Evolutionary conservation across 2,329 filamentous ascomycete species (phyloP).

Genomic region (Pseudocercospora musae): DNA sequence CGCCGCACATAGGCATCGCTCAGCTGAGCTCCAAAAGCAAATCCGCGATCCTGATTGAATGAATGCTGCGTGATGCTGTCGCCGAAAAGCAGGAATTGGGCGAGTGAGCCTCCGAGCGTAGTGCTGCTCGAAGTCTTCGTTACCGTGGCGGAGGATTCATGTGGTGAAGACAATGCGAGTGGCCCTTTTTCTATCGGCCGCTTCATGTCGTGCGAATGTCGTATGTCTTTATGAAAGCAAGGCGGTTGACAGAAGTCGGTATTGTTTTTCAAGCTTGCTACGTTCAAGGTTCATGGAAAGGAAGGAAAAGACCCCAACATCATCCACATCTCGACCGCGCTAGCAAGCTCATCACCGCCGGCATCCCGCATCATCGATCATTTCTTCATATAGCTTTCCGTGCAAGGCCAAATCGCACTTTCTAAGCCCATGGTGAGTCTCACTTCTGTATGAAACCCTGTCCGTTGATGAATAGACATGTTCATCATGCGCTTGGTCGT

Average conservation of each 20-base stretch:
- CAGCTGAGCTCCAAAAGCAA: constrained; percentile 70
- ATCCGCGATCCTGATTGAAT: constrained; percentile 58
- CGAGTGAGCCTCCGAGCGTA: not conserved
- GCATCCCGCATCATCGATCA: not conserved
- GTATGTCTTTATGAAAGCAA: not conserved
- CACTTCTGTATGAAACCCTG: not conserved
- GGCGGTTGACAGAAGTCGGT: not conserved
- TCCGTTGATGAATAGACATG: not conserved
- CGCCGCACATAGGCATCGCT: constrained; percentile 69
- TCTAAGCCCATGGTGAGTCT: not conserved
- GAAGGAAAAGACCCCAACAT: too few species aligned
- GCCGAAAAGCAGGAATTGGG: constrained; percentile 69
- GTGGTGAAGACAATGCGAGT: not conserved
- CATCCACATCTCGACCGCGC: too few species aligned
- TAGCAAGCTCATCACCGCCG: not conserved
- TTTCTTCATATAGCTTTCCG: not conserved
- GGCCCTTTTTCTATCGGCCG: not conserved
- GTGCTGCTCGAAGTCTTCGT: constrained; percentile 21
- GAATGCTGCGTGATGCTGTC: constrained; percentile 81
- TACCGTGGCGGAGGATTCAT: not conserved
- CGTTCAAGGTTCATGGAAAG: too few species aligned
- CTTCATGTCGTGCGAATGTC: not conserved
- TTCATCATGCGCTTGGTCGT: not conserved
- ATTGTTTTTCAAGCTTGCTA: not conserved
- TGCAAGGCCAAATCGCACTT: not conserved